Evolutionary conservation across 2,329 filamentous ascomycete species (phyloP).

Genomic region (Gyromitra esculenta): DNA sequence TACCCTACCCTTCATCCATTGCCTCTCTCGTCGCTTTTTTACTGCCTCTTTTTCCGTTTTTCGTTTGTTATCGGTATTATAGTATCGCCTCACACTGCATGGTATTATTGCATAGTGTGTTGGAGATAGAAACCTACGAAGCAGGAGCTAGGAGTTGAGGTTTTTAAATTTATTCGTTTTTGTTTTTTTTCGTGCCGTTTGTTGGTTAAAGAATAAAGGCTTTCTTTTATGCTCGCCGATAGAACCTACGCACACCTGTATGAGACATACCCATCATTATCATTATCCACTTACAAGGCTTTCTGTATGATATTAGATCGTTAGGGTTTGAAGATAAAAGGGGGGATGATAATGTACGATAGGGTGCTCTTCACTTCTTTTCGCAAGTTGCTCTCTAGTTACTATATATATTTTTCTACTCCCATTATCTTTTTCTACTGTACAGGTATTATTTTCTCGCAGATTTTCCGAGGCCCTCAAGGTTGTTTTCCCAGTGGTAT

Average conservation of each 20-base stretch:
- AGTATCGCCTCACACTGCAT: conserved; percentile 26
- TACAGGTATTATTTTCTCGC: conserved; percentile 21
- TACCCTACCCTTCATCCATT: neutral
- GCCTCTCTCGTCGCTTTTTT: conserved; percentile 9
- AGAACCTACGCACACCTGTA: neutral
- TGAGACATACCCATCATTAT: neutral
- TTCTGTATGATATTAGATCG: conserved; percentile 39
- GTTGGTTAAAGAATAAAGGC: conserved; percentile 39
- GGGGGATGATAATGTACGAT: conserved; percentile 21
- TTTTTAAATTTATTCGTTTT: conserved; percentile 29
- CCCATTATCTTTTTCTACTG: conserved; percentile 5
- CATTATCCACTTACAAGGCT: neutral
- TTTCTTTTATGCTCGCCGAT: conserved; percentile 19
- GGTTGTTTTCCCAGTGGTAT: neutral
- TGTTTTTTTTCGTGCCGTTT: conserved; percentile 26
- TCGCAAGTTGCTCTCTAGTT: conserved; percentile 5
- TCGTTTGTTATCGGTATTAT: conserved; percentile 17
- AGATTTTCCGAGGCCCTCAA: neutral
- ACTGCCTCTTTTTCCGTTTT: neutral
- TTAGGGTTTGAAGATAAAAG: conserved; percentile 2
- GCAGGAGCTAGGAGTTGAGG: conserved; percentile 55
- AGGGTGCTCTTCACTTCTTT: conserved; percentile 7
- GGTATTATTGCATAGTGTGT: conserved; percentile 14
- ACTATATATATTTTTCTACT: neutral
- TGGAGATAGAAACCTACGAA: conserved; percentile 38